phyloP scores from a whole-genome alignment of 208 protist genomes.

The Leishmania arabica region DNA sequence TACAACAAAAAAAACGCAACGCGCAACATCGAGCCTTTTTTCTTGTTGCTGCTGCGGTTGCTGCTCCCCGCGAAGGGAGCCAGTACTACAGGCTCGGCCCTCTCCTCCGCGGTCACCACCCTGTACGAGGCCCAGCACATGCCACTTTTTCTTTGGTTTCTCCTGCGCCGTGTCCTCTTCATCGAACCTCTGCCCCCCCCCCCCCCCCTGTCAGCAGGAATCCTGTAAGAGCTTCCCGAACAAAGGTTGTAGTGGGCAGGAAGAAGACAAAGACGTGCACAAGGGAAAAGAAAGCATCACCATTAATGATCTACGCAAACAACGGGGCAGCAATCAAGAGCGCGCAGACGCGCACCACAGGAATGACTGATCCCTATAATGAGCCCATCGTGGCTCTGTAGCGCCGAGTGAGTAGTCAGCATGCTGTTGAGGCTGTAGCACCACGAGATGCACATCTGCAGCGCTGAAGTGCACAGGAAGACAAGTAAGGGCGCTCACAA shows the following conservation, averaged over 20 bases:
- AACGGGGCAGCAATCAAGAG: constrained; percentile 43
- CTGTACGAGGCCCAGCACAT: background rate
- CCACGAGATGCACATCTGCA: constrained; percentile 59
- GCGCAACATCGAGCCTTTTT: too few relatives aligned
- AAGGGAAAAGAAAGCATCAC: constrained; percentile 41
- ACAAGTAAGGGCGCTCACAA: constrained; percentile 18
- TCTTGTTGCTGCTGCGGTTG: too few relatives aligned
- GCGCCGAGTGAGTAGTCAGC: constrained; percentile 54
- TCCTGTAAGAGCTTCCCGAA: constrained; percentile 37
- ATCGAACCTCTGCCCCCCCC: constrained; percentile 6
- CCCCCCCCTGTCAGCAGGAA: constrained; percentile 25
- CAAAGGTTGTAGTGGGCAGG: constrained; percentile 24
- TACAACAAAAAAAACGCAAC: too few relatives aligned
- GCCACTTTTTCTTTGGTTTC: background rate
- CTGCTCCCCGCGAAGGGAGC: too few relatives aligned
- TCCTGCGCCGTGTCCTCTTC: background rate
- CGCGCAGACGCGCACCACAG: constrained; percentile 43
- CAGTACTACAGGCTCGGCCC: background rate
- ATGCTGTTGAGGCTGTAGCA: constrained; percentile 61
- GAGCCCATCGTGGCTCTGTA: constrained; percentile 38
- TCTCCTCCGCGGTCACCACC: background rate
- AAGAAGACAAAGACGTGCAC: constrained; percentile 65
- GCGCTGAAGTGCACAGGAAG: constrained; percentile 26
- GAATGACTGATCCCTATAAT: constrained; percentile 78
- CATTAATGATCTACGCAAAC: constrained; percentile 59